phyloP scores from a whole-genome alignment of 2,329 filamentous ascomycete species.

The Ceratocystis cacaofunesta region DNA sequence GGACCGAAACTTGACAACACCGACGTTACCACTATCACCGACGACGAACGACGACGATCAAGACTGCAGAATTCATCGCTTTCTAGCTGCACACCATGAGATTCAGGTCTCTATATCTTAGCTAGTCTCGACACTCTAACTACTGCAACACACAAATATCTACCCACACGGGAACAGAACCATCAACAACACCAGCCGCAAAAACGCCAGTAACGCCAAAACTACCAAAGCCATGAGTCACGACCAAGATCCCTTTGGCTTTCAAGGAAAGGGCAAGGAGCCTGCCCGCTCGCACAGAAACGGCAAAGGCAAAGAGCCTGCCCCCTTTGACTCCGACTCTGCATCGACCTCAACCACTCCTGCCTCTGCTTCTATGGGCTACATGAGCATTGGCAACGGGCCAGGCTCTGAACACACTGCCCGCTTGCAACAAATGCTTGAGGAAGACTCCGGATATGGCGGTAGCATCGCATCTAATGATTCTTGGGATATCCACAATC shows the following conservation, averaged over 20 bases:
- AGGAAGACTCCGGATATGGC: conserved; percentile 84
- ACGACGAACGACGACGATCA: too few relatives aligned
- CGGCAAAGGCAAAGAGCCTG: conserved; percentile 38
- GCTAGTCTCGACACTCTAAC: too few relatives aligned
- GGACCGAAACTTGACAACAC: too few relatives aligned
- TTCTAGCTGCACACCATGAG: too few relatives aligned
- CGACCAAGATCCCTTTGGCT: conserved; percentile 1
- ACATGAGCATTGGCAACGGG: conserved; percentile 79
- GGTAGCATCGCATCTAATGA: conserved; percentile 58
- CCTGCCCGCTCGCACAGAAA: conserved; percentile 19
- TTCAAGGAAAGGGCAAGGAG: conserved; percentile 8
- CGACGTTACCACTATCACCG: too few relatives aligned
- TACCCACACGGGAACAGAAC: too few relatives aligned
- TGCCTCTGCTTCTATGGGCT: conserved; percentile 31
- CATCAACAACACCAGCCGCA: too few relatives aligned
- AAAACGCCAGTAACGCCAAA: too few relatives aligned
- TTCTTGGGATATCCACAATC: conserved; percentile 25
- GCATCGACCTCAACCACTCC: conserved; percentile 18
- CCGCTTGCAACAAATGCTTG: conserved; percentile 64
- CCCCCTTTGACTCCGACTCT: conserved; percentile 19
- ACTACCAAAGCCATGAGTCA: conserved; percentile 4
- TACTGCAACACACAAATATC: too few relatives aligned
- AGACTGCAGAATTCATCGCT: too few relatives aligned
- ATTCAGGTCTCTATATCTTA: too few relatives aligned
- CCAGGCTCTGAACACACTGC: conserved; percentile 62